These are phyloP conservation scores for Lichtheimia hyalospora DNA, from an alignment of 371 early-diverging fungal genomes.

Conservation along the genomic window DNA sequence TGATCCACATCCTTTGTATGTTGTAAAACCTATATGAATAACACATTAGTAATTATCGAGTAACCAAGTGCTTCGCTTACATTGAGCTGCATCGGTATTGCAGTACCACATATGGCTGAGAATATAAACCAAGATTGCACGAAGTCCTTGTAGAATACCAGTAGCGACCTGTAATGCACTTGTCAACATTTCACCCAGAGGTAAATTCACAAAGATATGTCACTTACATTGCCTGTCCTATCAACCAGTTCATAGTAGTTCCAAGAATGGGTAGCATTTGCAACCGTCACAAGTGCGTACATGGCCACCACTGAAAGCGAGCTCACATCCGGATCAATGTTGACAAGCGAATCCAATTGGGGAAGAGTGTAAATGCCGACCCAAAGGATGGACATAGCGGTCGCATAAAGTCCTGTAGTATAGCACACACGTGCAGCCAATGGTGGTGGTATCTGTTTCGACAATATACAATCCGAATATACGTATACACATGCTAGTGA, in stretches of 20 bases:
- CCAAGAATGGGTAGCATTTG: conserved; percentile 47
- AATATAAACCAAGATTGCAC: conserved; percentile 70
- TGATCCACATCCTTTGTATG: conserved; percentile 49
- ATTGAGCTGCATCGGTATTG: conserved; percentile 61
- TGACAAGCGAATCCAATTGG: conserved; percentile 35
- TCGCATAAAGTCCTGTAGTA: conserved; percentile 55
- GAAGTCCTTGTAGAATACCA: conserved; percentile 65
- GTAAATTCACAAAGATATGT: not conserved
- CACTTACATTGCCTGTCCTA: conserved; percentile 52
- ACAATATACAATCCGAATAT: conserved; percentile 54
- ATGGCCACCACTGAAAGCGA: conserved; percentile 16
- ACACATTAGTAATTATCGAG: not conserved
- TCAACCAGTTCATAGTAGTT: conserved; percentile 55
- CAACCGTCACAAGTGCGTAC: conserved; percentile 31
- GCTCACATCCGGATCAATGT: conserved; percentile 21
- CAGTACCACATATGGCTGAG: conserved; percentile 69
- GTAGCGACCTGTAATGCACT: conserved; percentile 55
- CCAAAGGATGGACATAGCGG: conserved; percentile 41
- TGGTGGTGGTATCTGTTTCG: conserved; percentile 43
- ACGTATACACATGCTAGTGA: conserved; percentile 51
- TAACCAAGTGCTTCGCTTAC: conserved; percentile 37
- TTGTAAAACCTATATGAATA: conserved; percentile 34
- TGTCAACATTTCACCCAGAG: not conserved
- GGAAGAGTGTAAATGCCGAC: conserved; percentile 52
- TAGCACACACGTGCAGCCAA: conserved; percentile 50